Base-by-base conservation (phyloP, 768 basidiomycete genomes). In the Boletus rubropictus region DNA sequence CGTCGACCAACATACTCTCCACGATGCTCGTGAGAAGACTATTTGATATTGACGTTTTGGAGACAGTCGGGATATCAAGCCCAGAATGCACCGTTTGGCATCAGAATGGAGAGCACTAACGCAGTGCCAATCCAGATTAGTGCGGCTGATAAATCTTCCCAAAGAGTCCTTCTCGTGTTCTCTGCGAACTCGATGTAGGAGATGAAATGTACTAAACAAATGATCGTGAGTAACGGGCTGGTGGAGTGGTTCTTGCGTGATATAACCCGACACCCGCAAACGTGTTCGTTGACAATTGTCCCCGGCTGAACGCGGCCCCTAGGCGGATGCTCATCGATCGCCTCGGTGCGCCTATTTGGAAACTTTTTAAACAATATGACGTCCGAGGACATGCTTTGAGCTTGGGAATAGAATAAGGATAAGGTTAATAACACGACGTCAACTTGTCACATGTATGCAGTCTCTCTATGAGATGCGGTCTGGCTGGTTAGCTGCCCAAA, bases 261-360 rank as follows among this genome's bases (percentile, higher is more conserved):
- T 38, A 50, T 42, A 42, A 51, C 49, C 37, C 50, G 44, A 51
- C 52, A 50, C 42, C 43, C 41, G 32, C 33, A 36, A 39, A 50
- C 39, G 42, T 49, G 54, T 44, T 46, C 36, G 32, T 33, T 41
- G 46, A 39, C 12, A 46, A 46, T 47, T 51, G 41, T 35, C 21
- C 44, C 54, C 49, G 46, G 39, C 20, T 37, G 40, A 48, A 42
- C 39, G 42, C 43, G 37, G 25, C 34, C 46, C n/a, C n/a, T n/a
- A 37, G 42, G 50, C 47, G 43, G 43, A 51, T 47, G 40, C 56
- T 66, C 60, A 66, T 66, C 65, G 66, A 67, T 68, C 48, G 32
- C 56, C 55, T 59, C 56, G 53, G 51, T 42, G 20, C 3, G 55
- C 31, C 35, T 7, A 52, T 68, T 55, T 36, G 43, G 55, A 40